Base-by-base conservation (phyloP, 2,329 filamentous ascomycete species). In the Fonsecaea nubica region DNA sequence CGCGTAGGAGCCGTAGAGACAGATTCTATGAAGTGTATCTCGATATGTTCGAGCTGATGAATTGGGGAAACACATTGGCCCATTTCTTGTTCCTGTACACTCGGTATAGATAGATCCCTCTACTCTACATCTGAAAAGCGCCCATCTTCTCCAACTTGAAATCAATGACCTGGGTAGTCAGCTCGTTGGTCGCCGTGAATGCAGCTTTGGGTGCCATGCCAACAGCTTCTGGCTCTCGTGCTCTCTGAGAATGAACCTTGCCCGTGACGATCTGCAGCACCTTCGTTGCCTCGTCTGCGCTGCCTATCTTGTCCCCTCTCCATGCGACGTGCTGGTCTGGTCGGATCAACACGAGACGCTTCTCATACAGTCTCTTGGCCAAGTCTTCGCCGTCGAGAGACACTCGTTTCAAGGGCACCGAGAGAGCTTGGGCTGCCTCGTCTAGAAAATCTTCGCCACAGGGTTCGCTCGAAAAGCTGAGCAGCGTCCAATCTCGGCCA, bases 301-400 rank as follows among this genome's bases (percentile, higher is more conserved):
- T 45, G 6, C 8, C 12, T 10, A 66, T 36, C n/a, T 33, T 18
- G 10, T 58, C 40, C 6, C 32, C 60, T 59, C 67, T 69, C 67
- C 67, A 70, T 18, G 63, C 63, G 21, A 66, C 66, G 36, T 68
- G 64, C 38, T 60, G 45, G 42, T 68, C 66, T 1, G 66, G 68
- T 40, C 66, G 59, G n/a, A 69, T 40, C 18, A 66, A 59, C 9
- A 68, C 62, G 13, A 68, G 58, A 7, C n/a, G 50, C 57, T 59
- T 56, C 40, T 67, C 64, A 25, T 64, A 69, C n/a, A 69, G 36
- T 10, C 18, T 60, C 25, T 58, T 30, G 10, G 66, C 66, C 25
- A 55, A 48, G 3, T 38, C n/a, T 42, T 69, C 66, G 18, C 48
- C 32, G 13, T 33, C 7, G 3, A 69, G 48, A 18, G 48, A 12